Evolutionary conservation across 2,329 filamentous ascomycete species (phyloP).

Genomic region (Fusarium palustre): DNA sequence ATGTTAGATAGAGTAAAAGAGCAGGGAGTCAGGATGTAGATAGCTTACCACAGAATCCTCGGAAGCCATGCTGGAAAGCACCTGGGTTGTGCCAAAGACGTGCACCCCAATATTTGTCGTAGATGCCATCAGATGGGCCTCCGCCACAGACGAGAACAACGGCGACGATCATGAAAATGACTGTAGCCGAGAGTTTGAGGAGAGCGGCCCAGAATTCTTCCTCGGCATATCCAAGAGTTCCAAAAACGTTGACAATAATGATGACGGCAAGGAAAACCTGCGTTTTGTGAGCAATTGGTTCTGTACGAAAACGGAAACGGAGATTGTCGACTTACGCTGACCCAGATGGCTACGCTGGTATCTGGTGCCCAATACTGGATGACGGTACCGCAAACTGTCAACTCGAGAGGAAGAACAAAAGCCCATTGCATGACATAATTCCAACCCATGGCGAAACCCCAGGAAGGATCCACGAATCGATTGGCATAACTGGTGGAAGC

Average conservation of each 20-base stretch:
- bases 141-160: constrained; percentile 70
- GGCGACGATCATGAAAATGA: constrained; percentile 73
- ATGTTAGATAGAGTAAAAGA: not conserved
- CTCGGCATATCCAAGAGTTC: constrained; percentile 66
- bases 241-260: constrained; percentile 67
- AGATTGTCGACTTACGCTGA: constrained; percentile 52
- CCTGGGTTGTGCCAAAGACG: constrained; percentile 63
- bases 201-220: constrained; percentile 70
- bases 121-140: constrained; percentile 62
- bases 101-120: constrained; percentile 62
- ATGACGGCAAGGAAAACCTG: constrained; percentile 64
- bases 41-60: constrained; percentile 73
- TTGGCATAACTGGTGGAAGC: constrained; percentile 56
- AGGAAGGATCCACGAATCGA: constrained; percentile 68
- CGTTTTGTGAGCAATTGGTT: not conserved
- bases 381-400: constrained; percentile 63
- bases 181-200: constrained; percentile 68
- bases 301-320: accelerated
- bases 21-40: accelerated
- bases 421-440: constrained; percentile 62
- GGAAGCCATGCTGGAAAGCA: constrained; percentile 78
- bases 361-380: constrained; percentile 61
- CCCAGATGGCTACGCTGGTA: constrained; percentile 63
- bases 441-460: constrained; percentile 58
- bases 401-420: constrained; percentile 60